Evolutionary conservation across 2,329 filamentous ascomycete genomes (phyloP).

Genomic region (Cladosporium sp.): DNA sequence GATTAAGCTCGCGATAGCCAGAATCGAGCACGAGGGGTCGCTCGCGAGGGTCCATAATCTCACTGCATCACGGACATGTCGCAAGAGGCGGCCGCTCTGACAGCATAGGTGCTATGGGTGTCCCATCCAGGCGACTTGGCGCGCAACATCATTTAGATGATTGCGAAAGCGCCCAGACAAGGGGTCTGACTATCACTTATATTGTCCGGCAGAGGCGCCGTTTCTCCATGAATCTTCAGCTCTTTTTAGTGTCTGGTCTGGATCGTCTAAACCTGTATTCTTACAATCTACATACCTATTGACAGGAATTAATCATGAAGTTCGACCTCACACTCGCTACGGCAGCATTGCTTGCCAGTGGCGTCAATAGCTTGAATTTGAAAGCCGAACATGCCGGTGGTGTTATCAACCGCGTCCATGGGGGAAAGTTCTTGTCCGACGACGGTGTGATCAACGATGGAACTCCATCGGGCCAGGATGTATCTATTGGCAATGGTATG

Average conservation of each 20-base stretch:
- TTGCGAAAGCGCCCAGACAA: slow-evolving; percentile 11
- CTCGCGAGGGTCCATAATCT: background rate
- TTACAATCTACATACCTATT: background rate
- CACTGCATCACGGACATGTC: background rate
- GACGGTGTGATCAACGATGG: slow-evolving; percentile 24
- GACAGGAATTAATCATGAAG: background rate
- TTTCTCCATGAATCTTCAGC: background rate
- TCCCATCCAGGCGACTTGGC: slow-evolving; percentile 2
- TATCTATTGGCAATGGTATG: slow-evolving; percentile 23
- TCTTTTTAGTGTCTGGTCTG: background rate
- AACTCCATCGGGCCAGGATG: slow-evolving; percentile 23
- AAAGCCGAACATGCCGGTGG: slow-evolving; percentile 26
- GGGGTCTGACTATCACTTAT: background rate
- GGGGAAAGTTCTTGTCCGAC: slow-evolving; percentile 16
- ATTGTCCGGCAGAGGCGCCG: background rate
- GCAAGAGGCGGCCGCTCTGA: background rate
- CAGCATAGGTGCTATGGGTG: background rate
- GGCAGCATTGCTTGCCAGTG: slow-evolving; percentile 20
- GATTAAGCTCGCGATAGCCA: background rate
- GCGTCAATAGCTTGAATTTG: slow-evolving; percentile 22
- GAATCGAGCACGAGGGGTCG: background rate
- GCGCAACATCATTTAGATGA: slow-evolving; percentile 9
- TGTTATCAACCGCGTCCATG: slow-evolving; percentile 21
- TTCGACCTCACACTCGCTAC: slow-evolving; percentile 1
- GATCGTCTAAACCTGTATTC: background rate